Conservation (phyloP, 176 grass and related monocot species). For the Juncus effusus region DNA sequence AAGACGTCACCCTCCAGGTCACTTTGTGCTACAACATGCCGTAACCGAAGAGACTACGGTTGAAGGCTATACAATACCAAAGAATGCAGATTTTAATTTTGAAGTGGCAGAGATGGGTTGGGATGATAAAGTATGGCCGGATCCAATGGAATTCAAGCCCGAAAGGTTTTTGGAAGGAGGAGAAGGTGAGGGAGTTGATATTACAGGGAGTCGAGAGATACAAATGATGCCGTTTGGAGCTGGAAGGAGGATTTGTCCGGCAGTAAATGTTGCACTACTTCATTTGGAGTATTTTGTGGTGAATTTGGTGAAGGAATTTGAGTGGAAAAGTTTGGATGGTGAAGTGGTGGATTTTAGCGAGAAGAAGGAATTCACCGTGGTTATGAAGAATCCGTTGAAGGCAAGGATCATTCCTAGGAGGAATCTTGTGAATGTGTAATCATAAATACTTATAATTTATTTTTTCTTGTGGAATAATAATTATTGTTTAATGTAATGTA, state of each 20-base stretch:
- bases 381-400: constrained; percentile 47
- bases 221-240: constrained; percentile 62
- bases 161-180: constrained; percentile 54
- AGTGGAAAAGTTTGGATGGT: constrained; percentile 32
- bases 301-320: constrained; percentile 41
- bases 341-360: constrained; percentile 39
- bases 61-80: constrained; percentile 47
- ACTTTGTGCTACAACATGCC: constrained; percentile 40
- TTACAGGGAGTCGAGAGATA: constrained; percentile 35
- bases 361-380: constrained; percentile 30
- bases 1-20: constrained; percentile 37
- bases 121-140: constrained; percentile 43
- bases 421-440: too few species aligned
- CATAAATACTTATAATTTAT: too few species aligned
- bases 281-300: constrained; percentile 54
- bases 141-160: constrained; percentile 42
- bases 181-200: constrained; percentile 36
- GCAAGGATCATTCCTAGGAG: constrained; percentile 16
- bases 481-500: too few species aligned
- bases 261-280: constrained; percentile 28
- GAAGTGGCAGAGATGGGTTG: constrained; percentile 49
- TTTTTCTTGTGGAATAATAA: too few species aligned
- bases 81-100: constrained; percentile 53
- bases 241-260: constrained; percentile 41
- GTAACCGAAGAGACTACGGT: constrained; percentile 40